Base-by-base conservation (phyloP, 2,329 filamentous ascomycete genomes). In the Hansfordia pulvinata region DNA sequence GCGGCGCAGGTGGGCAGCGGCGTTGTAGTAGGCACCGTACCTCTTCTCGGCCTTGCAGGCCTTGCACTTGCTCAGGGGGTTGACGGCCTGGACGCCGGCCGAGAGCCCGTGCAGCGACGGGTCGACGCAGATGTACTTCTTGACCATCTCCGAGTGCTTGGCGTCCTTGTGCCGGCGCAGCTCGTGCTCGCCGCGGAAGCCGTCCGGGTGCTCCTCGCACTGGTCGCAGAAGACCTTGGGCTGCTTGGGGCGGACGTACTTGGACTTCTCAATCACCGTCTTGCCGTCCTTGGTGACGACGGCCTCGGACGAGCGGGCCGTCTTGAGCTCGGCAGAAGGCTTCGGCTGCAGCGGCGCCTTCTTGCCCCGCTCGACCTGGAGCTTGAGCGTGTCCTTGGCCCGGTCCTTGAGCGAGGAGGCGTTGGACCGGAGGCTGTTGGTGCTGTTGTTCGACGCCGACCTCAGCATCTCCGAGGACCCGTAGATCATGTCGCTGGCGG, bases 21-120 rank as follows among this genome's bases (percentile, higher is more conserved):
- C 88, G 42, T 96, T 96, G 56, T 96, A 94, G 55, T 94, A 90
- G 10, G 81, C 82, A 4, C 80, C 80, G 41, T 96, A 96, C 31
- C 70, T 67, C 59, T 93, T 94, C 29, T 66, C 57, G 23, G 66
- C 65, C 25, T 64, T 67, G 50, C 88, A 96, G 25, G 80, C 70
- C 52, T 93, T 93, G 68, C 86, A 94, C 38, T 79, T 78, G 26
- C 62, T 60, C 18, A 96, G 66, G 20, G 85, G 76, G 27, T 53
- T 67, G 54, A 66, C 64, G 51, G 55, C 71, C 47, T 39, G 62
- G 40, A 50, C 67, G 56, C 52, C 37, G 32, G 52, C 48, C 11
- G 40, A 36, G 3, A 59, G 43, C 6, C 59, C 59, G 10, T 41
- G 43, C 1, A 42, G 38, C 8, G 45, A 41, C 2, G 72, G 69